Conservation (phyloP, 805 yeast species). For the Danielia oregonensis region DNA sequence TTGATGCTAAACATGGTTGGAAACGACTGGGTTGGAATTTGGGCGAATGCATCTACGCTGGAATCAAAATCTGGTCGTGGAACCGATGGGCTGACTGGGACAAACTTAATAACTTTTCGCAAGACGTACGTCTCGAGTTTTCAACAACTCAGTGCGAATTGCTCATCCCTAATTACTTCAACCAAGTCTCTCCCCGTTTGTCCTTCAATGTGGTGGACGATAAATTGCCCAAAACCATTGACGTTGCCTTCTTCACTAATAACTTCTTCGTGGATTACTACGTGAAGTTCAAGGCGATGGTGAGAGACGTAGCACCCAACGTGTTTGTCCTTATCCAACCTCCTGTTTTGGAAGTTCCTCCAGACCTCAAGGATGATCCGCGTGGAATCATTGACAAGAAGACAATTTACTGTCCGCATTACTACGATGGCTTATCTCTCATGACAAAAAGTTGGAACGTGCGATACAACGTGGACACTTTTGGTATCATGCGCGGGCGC, state of each 20-base stretch:
- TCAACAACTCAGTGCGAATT: constrained; percentile 21
- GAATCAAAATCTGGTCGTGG: constrained; percentile 73
- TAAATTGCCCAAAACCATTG: constrained; percentile 32
- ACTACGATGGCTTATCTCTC: constrained; percentile 90
- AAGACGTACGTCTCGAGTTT: constrained; percentile 27
- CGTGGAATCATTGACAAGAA: constrained; percentile 52
- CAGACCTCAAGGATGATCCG: constrained; percentile 49
- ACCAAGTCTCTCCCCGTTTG: constrained; percentile 17
- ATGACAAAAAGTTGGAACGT: constrained; percentile 90
- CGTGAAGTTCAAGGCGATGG: constrained; percentile 42
- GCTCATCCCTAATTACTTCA: constrained; percentile 29
- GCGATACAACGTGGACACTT: constrained; percentile 78
- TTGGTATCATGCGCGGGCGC: constrained; percentile 78
- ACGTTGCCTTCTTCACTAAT: constrained; percentile 58
- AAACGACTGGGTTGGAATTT: constrained; percentile 61
- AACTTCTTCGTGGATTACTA: constrained; percentile 63
- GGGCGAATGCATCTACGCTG: constrained; percentile 79
- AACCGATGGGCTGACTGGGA: constrained; percentile 19
- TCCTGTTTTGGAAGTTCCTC: constrained; percentile 78
- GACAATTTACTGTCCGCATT: constrained; percentile 82
- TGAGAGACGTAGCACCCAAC: constrained; percentile 43
- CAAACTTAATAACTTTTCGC: constrained; percentile 17
- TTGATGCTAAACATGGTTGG: constrained; percentile 72
- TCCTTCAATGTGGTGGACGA: constrained; percentile 21
- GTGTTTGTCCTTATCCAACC: constrained; percentile 69